These are phyloP conservation scores for Coleophoma eucalyptorum DNA, from an alignment of 2,329 filamentous ascomycete genomes.

Conservation along the genomic window DNA sequence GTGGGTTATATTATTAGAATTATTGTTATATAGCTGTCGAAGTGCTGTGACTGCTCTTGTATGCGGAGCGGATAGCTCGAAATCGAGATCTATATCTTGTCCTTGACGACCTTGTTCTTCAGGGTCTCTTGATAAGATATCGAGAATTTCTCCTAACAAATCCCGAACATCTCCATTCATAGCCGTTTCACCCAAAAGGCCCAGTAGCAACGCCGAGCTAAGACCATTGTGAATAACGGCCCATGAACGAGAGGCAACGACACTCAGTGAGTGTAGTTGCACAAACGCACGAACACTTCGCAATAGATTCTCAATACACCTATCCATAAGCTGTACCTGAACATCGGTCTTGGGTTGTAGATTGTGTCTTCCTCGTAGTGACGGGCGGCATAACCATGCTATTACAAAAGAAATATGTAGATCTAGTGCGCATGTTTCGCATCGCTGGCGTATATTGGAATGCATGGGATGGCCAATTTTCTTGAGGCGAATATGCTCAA, in stretches of 20 bases:
- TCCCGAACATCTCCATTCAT: slow-evolving; percentile 55
- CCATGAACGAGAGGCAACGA: slow-evolving; percentile 60
- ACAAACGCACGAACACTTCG: slow-evolving; percentile 54
- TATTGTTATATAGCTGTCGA: no score
- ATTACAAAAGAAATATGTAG: slow-evolving; percentile 59
- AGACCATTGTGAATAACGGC: slow-evolving; percentile 62
- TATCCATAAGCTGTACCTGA: slow-evolving; percentile 37
- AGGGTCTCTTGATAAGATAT: slow-evolving; percentile 35
- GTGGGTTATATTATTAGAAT: no score
- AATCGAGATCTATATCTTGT: slow-evolving; percentile 32
- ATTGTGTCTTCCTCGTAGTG: slow-evolving; percentile 34
- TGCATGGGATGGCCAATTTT: slow-evolving; percentile 33
- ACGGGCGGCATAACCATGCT: slow-evolving; percentile 57
- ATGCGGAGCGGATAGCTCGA: no score
- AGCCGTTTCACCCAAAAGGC: slow-evolving; percentile 56
- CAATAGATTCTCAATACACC: slow-evolving; percentile 41
- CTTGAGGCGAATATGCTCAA: no score
- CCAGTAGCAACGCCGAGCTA: slow-evolving; percentile 57
- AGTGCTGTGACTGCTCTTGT: no score
- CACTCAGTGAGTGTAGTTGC: slow-evolving; percentile 59
- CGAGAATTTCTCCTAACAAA: slow-evolving; percentile 57
- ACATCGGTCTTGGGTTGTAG: slow-evolving; percentile 40
- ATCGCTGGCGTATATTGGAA: slow-evolving; percentile 44
- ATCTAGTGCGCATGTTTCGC: slow-evolving; percentile 57
- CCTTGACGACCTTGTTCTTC: slow-evolving; percentile 35